phyloP scores from a whole-genome alignment of 1,284 basidiomycete species.

The Polyporus tsugae region DNA sequence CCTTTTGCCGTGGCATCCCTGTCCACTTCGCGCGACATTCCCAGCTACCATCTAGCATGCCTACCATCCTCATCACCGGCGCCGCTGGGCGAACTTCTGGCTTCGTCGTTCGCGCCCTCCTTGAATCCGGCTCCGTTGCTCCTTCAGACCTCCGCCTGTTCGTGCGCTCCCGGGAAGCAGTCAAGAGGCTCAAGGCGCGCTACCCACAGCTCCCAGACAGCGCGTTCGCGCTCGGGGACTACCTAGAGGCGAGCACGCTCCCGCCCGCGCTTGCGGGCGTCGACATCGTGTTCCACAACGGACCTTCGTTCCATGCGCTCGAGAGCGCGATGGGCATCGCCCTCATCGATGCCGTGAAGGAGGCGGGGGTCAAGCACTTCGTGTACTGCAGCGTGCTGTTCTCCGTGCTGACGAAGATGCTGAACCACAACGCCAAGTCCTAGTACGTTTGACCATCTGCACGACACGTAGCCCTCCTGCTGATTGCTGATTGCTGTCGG shows the following conservation, averaged over 20 bases:
- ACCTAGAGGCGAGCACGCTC: slow-evolving; percentile 41
- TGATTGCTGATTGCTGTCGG: not conserved
- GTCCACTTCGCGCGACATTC: not conserved
- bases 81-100: slow-evolving; percentile 43
- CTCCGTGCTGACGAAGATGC: slow-evolving; percentile 42
- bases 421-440: slow-evolving; percentile 45
- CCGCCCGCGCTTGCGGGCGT: slow-evolving; percentile 38
- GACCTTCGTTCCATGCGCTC: slow-evolving; percentile 38
- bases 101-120: slow-evolving; percentile 39
- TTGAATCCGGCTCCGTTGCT: slow-evolving; percentile 29
- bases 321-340: slow-evolving; percentile 47
- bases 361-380: slow-evolving; percentile 48
- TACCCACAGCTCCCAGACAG: slow-evolving; percentile 32
- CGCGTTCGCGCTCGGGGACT: slow-evolving; percentile 41
- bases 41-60: not conserved
- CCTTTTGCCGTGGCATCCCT: not conserved
- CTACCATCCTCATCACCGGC: slow-evolving; percentile 42
- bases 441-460: slow-evolving; percentile 33
- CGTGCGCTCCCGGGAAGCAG: slow-evolving; percentile 36
- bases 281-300: slow-evolving; percentile 44
- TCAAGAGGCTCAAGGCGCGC: slow-evolving; percentile 30
- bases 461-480: not conserved
- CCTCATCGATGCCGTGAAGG: slow-evolving; percentile 47
- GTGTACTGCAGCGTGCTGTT: slow-evolving; percentile 48
- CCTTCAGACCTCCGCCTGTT: slow-evolving; percentile 37